Evolutionary conservation across 257 asterid species (phyloP), one percentile per base, ranked within the genome.

Genomic region (Galeopsis tetrahit): DNA sequence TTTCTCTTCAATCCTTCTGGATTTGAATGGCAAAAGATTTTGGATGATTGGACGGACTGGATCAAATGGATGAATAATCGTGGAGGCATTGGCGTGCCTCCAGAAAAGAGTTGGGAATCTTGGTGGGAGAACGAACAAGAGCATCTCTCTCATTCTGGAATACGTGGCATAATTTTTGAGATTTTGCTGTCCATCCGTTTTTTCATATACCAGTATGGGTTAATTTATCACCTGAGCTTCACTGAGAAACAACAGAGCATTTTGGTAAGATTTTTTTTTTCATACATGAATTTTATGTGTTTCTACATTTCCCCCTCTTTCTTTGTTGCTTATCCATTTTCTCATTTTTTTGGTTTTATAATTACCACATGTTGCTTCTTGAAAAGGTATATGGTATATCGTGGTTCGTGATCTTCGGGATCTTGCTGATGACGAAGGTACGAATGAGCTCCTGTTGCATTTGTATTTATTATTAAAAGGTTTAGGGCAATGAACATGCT

Each of bases 21-120:
- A 61, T 93, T 90, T 40, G 98, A 93, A 68, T 93, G 98, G 98
- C 98, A 93, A 68, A 93, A 93, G 70, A 87, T 93, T 66, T 78
- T 90, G 76, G 98, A 93, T 75, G 98, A 93, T 59, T 93, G 96
- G 96, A 77, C 89, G 1, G 98, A 93, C 75, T 93, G 98, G 98
- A 85, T 77, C 64, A 93, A 91, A 66, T 93, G 98, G 98, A 93
- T 93, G 86, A 70, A 79, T 79, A 93, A 85, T 78, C 90, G 80
- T 2, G 98, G 98, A 59, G 97, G 98, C 38, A 90, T 93, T 59
- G 98, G 98, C 10, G 98, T 93, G 66, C 80, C 94, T 39, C 90
- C 97, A 1, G 89, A 86, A 28, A 93, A 86, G 81, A 93, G 98
- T 74, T 93, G 98, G 98, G 96, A 93, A 79, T 93, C 98, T 72